These are phyloP conservation scores for Parastagonospora avenae DNA, from an alignment of 2,329 filamentous ascomycete species.

Conservation along the genomic window DNA sequence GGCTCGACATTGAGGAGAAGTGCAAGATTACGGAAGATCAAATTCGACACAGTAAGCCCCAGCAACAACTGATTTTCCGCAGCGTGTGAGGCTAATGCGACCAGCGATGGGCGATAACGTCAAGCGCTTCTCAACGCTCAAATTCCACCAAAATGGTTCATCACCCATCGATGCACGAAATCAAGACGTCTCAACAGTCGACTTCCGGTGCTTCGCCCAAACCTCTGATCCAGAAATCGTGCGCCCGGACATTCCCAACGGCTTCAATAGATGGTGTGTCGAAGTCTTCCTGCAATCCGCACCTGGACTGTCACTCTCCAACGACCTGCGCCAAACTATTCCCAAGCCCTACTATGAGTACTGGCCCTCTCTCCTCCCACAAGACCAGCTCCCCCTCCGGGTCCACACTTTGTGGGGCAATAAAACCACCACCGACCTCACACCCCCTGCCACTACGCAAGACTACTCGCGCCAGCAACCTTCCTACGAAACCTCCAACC, in stretches of 20 bases:
- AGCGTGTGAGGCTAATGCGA: neutral
- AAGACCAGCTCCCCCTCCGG: conserved; percentile 21
- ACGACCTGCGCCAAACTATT: conserved; percentile 26
- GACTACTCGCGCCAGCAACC: conserved; percentile 24
- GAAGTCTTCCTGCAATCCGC: conserved; percentile 47
- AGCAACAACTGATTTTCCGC: neutral
- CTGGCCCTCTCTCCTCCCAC: conserved; percentile 29
- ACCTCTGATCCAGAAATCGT: conserved; percentile 26
- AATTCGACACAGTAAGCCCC: conserved; percentile 16
- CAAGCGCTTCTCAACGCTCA: conserved; percentile 22
- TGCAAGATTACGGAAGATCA: conserved; percentile 29
- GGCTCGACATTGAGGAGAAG: conserved; percentile 37
- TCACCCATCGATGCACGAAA: conserved; percentile 32
- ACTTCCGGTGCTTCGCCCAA: conserved; percentile 41
- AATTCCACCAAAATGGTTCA: conserved; percentile 39
- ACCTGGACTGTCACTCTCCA: conserved; percentile 46
- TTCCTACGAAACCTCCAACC: conserved; percentile 38
- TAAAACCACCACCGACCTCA: conserved; percentile 8
- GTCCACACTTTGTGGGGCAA: conserved; percentile 24
- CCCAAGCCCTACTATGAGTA: conserved; percentile 37
- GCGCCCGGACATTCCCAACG: conserved; percentile 25
- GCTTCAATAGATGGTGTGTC: conserved; percentile 32
- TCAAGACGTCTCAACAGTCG: conserved; percentile 45
- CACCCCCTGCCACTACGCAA: conserved; percentile 18
- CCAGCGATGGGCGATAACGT: conserved; percentile 31